Evolutionary conservation across 2,329 filamentous ascomycete species (phyloP).

Genomic region (Golovinomyces cichoracearum): DNA sequence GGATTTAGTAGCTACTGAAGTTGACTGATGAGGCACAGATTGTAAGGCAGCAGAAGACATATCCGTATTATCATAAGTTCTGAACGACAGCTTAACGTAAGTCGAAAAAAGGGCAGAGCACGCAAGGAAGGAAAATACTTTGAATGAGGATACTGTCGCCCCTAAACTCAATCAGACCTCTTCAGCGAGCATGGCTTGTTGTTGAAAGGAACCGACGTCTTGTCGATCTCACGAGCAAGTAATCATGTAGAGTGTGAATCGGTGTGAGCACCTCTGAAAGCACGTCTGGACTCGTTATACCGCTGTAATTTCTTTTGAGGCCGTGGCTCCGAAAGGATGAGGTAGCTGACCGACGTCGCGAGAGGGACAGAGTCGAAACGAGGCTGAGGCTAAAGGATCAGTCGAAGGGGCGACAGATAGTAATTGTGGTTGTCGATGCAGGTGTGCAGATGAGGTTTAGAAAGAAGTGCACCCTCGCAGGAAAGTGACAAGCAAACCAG

Average conservation of each 20-base stretch:
- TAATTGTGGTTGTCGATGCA: not conserved
- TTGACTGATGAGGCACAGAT: slow-evolving; percentile 28
- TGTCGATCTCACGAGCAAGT: not conserved
- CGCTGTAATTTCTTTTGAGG: not conserved
- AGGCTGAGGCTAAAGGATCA: not conserved
- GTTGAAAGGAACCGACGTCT: slow-evolving; percentile 2
- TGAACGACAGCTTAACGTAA: not conserved
- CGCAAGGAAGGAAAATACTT: slow-evolving; percentile 2
- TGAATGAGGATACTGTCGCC: slow-evolving; percentile 13
- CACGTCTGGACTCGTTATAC: too few relatives aligned
- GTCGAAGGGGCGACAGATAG: not conserved
- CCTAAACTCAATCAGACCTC: slow-evolving; percentile 17
- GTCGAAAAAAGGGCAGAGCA: not conserved
- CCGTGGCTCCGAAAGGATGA: not conserved
- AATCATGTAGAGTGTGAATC: not conserved
- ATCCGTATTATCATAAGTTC: slow-evolving; percentile 16
- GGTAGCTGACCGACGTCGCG: not conserved
- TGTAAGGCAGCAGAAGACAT: slow-evolving; percentile 41
- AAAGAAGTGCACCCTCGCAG: too few relatives aligned
- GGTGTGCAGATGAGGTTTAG: not conserved
- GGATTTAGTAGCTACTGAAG: slow-evolving; percentile 22
- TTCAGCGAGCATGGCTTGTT: slow-evolving; percentile 22
- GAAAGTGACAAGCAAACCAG: not conserved
- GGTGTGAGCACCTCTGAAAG: not conserved
- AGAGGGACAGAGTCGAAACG: not conserved